Evolutionary conservation across 2,329 filamentous ascomycete genomes (phyloP), one percentile per base, ranked within the genome.

Genomic region (Fusarium marasasianum): DNA sequence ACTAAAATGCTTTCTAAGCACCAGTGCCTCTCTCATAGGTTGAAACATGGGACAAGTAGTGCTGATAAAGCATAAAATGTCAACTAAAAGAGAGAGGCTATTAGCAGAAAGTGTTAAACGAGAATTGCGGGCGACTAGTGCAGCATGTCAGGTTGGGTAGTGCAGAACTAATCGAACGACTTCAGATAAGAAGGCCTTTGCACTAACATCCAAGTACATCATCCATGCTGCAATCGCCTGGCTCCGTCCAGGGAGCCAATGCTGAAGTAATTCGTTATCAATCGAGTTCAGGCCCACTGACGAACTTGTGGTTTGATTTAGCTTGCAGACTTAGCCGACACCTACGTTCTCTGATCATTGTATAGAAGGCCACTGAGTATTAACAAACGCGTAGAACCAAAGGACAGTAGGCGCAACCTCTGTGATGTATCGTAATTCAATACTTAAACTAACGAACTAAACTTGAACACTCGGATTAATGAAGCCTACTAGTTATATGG

Each of bases 11-110:
- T 63, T 47, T 17, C 38, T 66, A 66, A 66, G 40, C 58, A 10
- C 14, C 3, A 35, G 13, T 5, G 6, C 0, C 6, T 4, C 20
- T 48, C 17, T 11, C 1, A 61, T 48, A 14, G 54, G 55, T 8
- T 20, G 7, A 12, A 15, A 2, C 1, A 1, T 22, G 15, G 1
- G 18, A 18, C 1, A 3, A n/a, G 7, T 6, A 13, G 1, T 17
- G 50, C 31, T 60, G 18, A 29, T 26, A 13, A 35, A 62, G 20
- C n/a, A 15, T 10, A 8, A 17, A 33, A 6, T 6, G 3, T 11
- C 1, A 26, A 58, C 24, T 47, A 8, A 47, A 22, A 7, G 5
- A 29, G 10, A 18, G 6, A 20, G 4, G n/a, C 7, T 55, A n/a
- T 3, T 18, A 35, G 8, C 17, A 22, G 14, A 14, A 24, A 31